Conservation (phyloP, 768 basidiomycete species). For the Nidularia sp. region DNA sequence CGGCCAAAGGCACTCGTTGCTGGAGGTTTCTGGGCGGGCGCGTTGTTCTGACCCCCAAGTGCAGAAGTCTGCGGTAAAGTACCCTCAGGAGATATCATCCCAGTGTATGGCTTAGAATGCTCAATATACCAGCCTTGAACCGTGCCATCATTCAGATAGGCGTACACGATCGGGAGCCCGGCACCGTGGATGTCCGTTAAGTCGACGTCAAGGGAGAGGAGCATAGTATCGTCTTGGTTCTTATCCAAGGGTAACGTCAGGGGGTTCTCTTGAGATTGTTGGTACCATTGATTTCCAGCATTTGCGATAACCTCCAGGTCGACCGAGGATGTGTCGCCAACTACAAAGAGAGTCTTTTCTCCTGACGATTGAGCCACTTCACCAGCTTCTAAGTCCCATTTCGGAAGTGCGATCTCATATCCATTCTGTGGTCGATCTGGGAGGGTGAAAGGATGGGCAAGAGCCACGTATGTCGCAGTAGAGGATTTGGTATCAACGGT, state of each 20-base stretch:
- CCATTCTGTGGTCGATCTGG: conserved; percentile 32
- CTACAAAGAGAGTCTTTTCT: conserved; percentile 38
- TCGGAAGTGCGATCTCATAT: conserved; percentile 32
- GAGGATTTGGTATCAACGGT: conserved; percentile 38
- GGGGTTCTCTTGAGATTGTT: conserved; percentile 46
- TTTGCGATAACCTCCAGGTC: conserved; percentile 46
- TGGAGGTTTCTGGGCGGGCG: too few species aligned
- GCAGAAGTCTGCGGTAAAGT: too few species aligned
- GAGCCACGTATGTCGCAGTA: conserved; percentile 29
- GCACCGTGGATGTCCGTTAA: conserved; percentile 43
- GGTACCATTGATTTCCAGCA: conserved; percentile 38
- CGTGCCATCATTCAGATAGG: conserved; percentile 77
- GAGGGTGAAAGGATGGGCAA: conserved; percentile 36
- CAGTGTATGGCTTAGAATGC: conserved; percentile 54
- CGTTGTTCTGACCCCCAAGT: too few species aligned
- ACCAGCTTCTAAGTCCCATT: conserved; percentile 34
- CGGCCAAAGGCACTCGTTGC: too few species aligned
- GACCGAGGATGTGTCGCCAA: conserved; percentile 41
- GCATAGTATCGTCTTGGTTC: conserved; percentile 64
- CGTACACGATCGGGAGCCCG: conserved; percentile 58
- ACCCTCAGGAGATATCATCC: conserved; percentile 34
- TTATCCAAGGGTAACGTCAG: conserved; percentile 66
- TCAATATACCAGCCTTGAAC: conserved; percentile 70
- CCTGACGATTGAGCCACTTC: conserved; percentile 16
- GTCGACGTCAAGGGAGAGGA: conserved; percentile 63